Percentiles rank a stretch among this genome's conserved stretches.
phyloP scores from a whole-genome alignment of 352 stramenopile genomes.

The Phytophthora aleatoria region DNA sequence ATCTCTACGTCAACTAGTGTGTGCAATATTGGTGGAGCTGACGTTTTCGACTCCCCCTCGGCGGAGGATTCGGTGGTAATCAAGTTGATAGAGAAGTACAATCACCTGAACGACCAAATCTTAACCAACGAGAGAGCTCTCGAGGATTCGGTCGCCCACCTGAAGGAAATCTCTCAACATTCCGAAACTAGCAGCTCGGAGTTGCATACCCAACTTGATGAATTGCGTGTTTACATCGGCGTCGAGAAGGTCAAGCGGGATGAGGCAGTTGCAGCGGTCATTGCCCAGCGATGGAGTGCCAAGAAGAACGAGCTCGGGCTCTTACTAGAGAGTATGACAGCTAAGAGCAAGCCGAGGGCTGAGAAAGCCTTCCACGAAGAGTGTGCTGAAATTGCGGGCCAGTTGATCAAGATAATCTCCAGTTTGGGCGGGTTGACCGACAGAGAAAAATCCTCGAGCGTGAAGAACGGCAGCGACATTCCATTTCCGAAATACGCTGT shows the following conservation, averaged over 20 bases:
- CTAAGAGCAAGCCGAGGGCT: slow-evolving; percentile 15
- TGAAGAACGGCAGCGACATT: not conserved
- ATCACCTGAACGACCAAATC: slow-evolving; percentile 36
- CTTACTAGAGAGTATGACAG: slow-evolving; percentile 13
- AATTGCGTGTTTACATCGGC: slow-evolving; percentile 37
- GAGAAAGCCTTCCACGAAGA: slow-evolving; percentile 25
- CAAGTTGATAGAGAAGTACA: slow-evolving; percentile 34
- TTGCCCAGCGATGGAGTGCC: slow-evolving; percentile 15
- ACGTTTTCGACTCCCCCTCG: not conserved
- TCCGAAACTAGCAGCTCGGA: slow-evolving; percentile 24
- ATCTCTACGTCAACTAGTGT: not conserved
- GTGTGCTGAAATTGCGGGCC: slow-evolving; percentile 16
- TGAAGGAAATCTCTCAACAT: slow-evolving; percentile 27
- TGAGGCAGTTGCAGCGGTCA: slow-evolving; percentile 15
- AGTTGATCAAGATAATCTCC: slow-evolving; percentile 12
- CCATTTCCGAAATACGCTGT: not conserved
- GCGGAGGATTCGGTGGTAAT: slow-evolving; percentile 17
- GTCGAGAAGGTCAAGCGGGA: slow-evolving; percentile 31
- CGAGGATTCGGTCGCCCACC: slow-evolving; percentile 25
- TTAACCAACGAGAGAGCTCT: slow-evolving; percentile 42
- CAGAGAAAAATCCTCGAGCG: not conserved
- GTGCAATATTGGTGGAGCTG: not conserved
- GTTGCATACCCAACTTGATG: slow-evolving; percentile 36
- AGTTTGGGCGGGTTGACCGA: not conserved
- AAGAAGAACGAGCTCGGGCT: slow-evolving; percentile 4